These are phyloP conservation scores for Serpula lacrymans DNA, from an alignment of 768 basidiomycete genomes.

Conservation along the genomic window DNA sequence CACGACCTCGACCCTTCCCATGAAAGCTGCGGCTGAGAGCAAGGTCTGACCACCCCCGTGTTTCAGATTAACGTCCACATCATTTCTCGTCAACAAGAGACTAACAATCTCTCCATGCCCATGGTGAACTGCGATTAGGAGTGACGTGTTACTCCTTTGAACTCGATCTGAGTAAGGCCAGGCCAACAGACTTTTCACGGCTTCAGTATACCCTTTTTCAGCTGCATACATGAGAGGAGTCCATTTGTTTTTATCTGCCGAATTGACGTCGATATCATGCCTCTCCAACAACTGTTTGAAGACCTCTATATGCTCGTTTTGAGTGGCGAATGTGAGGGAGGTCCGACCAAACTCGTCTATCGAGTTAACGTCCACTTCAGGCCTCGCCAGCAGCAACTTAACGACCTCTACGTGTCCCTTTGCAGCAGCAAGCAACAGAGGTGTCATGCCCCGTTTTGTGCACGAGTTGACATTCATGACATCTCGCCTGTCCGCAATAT, in stretches of 20 bases:
- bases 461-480: neutral
- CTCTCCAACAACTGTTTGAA: slow-evolving; percentile 3
- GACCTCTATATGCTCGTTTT: slow-evolving; percentile 6
- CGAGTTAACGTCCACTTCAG: neutral
- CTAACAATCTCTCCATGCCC: too few relatives aligned
- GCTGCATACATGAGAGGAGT: slow-evolving; percentile 8
- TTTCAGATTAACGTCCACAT: too few relatives aligned
- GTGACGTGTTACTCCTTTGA: too few relatives aligned
- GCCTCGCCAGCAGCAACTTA: too few relatives aligned
- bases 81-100: too few relatives aligned
- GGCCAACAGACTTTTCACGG: slow-evolving; percentile 3
- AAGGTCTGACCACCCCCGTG: neutral
- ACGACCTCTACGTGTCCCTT: neutral
- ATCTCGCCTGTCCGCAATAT: slow-evolving; percentile 2
- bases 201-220: slow-evolving; percentile 5
- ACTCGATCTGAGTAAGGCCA: too few relatives aligned
- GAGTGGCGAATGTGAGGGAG: slow-evolving; percentile 4
- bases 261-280: slow-evolving; percentile 3
- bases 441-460: neutral
- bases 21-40: neutral
- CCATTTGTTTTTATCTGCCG: neutral
- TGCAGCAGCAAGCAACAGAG: neutral
- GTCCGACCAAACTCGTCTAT: slow-evolving; percentile 1
- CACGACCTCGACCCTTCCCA: neutral
- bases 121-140: too few relatives aligned